Conservation (phyloP, 1,139 yeast genomes). For the Pichia terricola region DNA sequence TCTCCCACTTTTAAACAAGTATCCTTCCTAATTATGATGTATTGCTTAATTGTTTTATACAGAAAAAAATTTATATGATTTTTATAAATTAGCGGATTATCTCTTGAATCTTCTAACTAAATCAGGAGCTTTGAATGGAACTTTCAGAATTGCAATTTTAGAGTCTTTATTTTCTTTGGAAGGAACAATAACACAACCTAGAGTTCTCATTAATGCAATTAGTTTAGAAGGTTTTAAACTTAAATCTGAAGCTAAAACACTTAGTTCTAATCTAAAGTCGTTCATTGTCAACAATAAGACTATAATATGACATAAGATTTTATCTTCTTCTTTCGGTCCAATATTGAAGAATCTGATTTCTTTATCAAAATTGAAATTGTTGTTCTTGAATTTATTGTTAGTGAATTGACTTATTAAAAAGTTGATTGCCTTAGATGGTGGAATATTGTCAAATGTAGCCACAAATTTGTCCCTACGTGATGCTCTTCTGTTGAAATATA, state of each 20-base stretch:
- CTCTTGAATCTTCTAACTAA: conserved; percentile 46
- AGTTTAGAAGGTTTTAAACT: conserved; percentile 73
- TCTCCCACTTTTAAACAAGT: too few species aligned
- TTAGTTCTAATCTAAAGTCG: conserved; percentile 62
- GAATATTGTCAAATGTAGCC: conserved; percentile 59
- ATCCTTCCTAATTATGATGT: too few species aligned
- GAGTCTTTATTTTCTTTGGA: conserved; percentile 66
- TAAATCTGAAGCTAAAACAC: conserved; percentile 79
- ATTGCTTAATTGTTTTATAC: too few species aligned
- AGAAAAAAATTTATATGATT: too few species aligned
- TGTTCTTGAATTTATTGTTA: conserved; percentile 36
- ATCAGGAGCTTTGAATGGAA: conserved; percentile 86
- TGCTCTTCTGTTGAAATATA: conserved; percentile 64
- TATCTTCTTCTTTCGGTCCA: conserved; percentile 85
- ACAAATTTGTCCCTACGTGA: conserved; percentile 51
- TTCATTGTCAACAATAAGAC: conserved; percentile 69
- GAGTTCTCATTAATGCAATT: conserved; percentile 58
- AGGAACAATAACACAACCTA: conserved; percentile 74
- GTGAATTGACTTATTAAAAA: conserved; percentile 32
- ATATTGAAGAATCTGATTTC: conserved; percentile 63
- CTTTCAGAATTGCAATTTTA: conserved; percentile 75
- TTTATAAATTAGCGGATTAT: too few species aligned
- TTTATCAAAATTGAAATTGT: conserved; percentile 44
- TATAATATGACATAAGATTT: conserved; percentile 68
- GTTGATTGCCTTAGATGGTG: conserved; percentile 67